Evolutionary conservation across 768 basidiomycete species (phyloP).

Genomic region (Pleurotus sapidus): DNA sequence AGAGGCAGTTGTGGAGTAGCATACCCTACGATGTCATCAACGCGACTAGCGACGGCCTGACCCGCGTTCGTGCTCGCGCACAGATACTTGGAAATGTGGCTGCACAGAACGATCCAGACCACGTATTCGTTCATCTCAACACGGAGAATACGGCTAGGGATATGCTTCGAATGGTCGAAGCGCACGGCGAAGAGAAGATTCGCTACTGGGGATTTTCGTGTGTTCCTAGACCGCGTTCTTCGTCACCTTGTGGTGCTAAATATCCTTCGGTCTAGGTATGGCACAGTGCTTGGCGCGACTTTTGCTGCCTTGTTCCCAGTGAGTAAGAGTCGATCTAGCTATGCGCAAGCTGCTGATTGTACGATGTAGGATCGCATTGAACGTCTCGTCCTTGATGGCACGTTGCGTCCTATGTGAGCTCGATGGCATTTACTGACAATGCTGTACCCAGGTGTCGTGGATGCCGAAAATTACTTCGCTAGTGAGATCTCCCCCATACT

Average conservation of each 20-base stretch:
- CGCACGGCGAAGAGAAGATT: conserved; percentile 27
- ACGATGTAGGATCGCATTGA: conserved; percentile 23
- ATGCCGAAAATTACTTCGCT: conserved; percentile 20
- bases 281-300: conserved; percentile 21
- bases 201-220: conserved; percentile 29
- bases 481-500: conserved; percentile 6
- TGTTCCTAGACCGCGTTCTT: conserved; percentile 7
- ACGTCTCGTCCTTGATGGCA: conserved; percentile 28
- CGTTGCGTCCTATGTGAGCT: background rate
- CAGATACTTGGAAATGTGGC: conserved; percentile 29
- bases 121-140: conserved; percentile 27
- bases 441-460: conserved; percentile 14
- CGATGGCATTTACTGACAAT: background rate
- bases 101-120: conserved; percentile 14
- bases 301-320: conserved; percentile 31
- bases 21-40: conserved; percentile 16
- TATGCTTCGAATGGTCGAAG: conserved; percentile 32
- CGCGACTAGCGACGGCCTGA: conserved; percentile 19
- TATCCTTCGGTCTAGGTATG: conserved; percentile 17
- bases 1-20: conserved; percentile 26
- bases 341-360: background rate
- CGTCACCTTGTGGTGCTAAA: background rate
- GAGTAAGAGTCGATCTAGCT: conserved; percentile 11
- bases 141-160: conserved; percentile 34
- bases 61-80: conserved; percentile 27